Conservation (phyloP, 371 early-diverging fungal species). For the Apophysomyces sp. region DNA sequence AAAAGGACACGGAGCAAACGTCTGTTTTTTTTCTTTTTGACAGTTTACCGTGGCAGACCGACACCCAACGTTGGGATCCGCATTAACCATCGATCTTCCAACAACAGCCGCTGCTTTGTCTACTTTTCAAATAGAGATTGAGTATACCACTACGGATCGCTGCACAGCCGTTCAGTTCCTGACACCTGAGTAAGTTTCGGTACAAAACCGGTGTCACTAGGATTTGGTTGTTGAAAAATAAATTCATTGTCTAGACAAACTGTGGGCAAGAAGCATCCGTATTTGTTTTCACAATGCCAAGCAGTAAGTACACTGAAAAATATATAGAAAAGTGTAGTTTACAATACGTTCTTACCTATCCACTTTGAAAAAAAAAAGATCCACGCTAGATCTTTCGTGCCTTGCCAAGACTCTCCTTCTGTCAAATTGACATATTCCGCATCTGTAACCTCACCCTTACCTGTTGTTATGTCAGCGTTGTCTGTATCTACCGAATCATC, state of each 20-base stretch:
- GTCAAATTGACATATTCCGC: conserved; percentile 88
- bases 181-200: conserved; percentile 62
- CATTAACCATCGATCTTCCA: conserved; percentile 62
- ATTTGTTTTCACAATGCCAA: conserved; percentile 95
- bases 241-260: conserved; percentile 72
- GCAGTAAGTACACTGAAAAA: conserved; percentile 34
- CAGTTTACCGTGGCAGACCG: conserved; percentile 57
- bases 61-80: conserved; percentile 70
- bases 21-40: background rate
- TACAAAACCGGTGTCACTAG: background rate
- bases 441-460: conserved; percentile 55
- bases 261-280: conserved; percentile 87
- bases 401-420: conserved; percentile 89
- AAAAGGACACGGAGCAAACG: background rate
- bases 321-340: too few relatives aligned
- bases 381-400: conserved; percentile 86
- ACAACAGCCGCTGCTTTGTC: conserved; percentile 25
- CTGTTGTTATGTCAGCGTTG: conserved; percentile 31
- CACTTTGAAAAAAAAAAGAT: conserved; percentile 52
- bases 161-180: conserved; percentile 89
- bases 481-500: conserved; percentile 37
- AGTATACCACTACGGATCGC: conserved; percentile 76
- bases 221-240: background rate
- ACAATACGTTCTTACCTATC: background rate
- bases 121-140: conserved; percentile 54